Percentiles rank a stretch among this genome's conserved stretches.
phyloP scores from a whole-genome alignment of 1,139 yeast species.

The Scheffersomyces stambukii region DNA sequence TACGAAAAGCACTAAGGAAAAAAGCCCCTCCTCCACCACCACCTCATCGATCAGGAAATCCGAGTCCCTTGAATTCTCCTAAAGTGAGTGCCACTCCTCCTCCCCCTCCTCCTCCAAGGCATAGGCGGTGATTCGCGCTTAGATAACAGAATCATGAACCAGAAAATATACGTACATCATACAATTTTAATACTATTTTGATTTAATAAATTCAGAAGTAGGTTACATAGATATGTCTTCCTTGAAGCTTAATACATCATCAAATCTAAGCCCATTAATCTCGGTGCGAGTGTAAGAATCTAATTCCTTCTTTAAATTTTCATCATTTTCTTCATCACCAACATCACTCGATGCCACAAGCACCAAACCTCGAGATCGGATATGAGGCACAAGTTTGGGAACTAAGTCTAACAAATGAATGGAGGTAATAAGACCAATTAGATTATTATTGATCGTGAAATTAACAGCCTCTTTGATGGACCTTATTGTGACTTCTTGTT shows the following conservation, averaged over 20 bases:
- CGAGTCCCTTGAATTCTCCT: too few relatives aligned
- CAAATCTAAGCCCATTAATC: slow-evolving; percentile 70
- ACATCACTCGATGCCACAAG: slow-evolving; percentile 62
- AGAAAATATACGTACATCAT: too few relatives aligned
- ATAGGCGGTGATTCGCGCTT: too few relatives aligned
- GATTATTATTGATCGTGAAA: slow-evolving; percentile 77
- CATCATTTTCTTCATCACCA: slow-evolving; percentile 25
- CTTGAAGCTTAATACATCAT: slow-evolving; percentile 64
- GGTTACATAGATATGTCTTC: slow-evolving; percentile 55
- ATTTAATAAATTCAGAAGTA: too few relatives aligned
- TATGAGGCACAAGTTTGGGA: slow-evolving; percentile 71
- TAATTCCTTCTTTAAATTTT: slow-evolving; percentile 27
- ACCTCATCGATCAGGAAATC: too few relatives aligned
- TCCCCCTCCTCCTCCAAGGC: too few relatives aligned
- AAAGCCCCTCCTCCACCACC: slow-evolving; percentile 45
- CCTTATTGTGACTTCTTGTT: slow-evolving; percentile 42
- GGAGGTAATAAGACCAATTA: slow-evolving; percentile 80
- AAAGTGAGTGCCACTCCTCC: too few relatives aligned
- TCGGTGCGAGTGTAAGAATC: slow-evolving; percentile 49
- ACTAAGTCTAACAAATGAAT: slow-evolving; percentile 65
- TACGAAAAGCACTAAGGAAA: slow-evolving; percentile 28
- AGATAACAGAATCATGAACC: too few relatives aligned
- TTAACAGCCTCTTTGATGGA: slow-evolving; percentile 48
- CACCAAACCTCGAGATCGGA: slow-evolving; percentile 77
- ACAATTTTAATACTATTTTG: slow-evolving; percentile 1